Evolutionary conservation across 208 protist genomes (phyloP).

Genomic region (Entamoeba invadens): DNA sequence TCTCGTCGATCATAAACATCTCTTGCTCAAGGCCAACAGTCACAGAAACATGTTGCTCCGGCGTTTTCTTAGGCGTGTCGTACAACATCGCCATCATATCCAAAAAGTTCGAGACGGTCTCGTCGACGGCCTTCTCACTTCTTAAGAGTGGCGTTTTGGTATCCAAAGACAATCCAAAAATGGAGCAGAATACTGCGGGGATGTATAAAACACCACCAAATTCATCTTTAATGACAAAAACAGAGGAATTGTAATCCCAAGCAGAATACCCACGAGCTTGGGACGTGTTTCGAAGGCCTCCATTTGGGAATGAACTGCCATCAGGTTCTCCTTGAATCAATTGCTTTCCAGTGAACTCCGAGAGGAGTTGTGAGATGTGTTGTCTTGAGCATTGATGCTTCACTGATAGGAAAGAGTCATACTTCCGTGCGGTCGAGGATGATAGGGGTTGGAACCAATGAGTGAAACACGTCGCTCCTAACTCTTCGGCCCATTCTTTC

Average conservation of each 20-base stretch:
- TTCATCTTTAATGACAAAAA: constrained; percentile 46
- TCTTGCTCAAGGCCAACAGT: constrained; percentile 4
- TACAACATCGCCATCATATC: not conserved
- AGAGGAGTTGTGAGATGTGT: constrained; percentile 28
- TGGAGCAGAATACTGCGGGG: constrained; percentile 53
- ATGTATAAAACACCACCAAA: constrained; percentile 47
- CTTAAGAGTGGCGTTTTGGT: constrained; percentile 58
- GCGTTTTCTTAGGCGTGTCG: not conserved
- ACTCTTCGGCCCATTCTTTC: constrained; percentile 49
- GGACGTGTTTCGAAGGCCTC: constrained; percentile 49
- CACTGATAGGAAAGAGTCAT: constrained; percentile 43
- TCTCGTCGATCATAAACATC: not conserved
- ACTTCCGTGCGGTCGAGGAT: constrained; percentile 42
- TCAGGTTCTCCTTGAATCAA: constrained; percentile 59
- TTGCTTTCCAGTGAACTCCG: constrained; percentile 41
- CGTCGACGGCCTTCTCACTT: constrained; percentile 29
- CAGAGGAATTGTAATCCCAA: constrained; percentile 54
- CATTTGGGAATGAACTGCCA: constrained; percentile 56
- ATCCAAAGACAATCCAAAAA: constrained; percentile 55
- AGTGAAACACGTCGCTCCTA: constrained; percentile 49
- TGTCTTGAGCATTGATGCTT: not conserved
- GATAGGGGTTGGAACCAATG: constrained; percentile 61
- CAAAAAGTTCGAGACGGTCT: not conserved
- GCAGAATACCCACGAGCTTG: constrained; percentile 56
- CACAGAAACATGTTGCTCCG: not conserved